phyloP scores from a whole-genome alignment of 345 rosid species.

The Eucalyptus curtisii region DNA sequence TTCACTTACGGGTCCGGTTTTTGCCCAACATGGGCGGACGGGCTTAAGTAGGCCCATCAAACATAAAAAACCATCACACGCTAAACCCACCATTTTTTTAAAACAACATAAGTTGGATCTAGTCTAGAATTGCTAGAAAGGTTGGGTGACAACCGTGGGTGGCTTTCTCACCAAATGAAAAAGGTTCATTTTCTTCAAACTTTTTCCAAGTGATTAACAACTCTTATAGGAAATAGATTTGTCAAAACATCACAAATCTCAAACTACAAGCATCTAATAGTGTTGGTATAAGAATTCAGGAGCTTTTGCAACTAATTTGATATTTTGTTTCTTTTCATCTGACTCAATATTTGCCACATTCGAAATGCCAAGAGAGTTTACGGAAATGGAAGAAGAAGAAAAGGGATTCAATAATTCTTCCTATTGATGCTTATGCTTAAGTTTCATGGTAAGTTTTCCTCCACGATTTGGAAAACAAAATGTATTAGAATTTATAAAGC shows the following conservation, averaged over 20 bases:
- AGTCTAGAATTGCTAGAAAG: neutral
- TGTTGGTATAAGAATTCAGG: neutral
- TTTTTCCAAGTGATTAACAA: too few relatives aligned
- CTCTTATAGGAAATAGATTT: neutral
- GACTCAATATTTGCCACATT: neutral
- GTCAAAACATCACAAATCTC: neutral
- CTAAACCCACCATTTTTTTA: too few relatives aligned
- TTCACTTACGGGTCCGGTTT: too few relatives aligned
- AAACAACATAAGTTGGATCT: neutral
- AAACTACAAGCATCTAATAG: neutral
- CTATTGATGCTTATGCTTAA: rapidly evolving
- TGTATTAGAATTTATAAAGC: neutral
- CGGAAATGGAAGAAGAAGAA: neutral
- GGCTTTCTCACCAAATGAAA: neutral
- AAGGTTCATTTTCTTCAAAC: too few relatives aligned
- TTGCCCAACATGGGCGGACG: too few relatives aligned
- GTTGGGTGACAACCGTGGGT: neutral
- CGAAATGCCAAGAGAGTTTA: neutral
- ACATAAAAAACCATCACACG: too few relatives aligned
- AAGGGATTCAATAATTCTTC: neutral
- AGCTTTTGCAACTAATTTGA: neutral
- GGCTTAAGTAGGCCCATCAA: too few relatives aligned
- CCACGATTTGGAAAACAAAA: neutral
- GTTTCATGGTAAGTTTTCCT: neutral
- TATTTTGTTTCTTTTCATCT: too few relatives aligned